Percentiles rank a stretch among this genome's conserved stretches.
Evolutionary conservation across 139 green algal genomes (phyloP).

Genomic region (Ettlia oleoabundans): DNA sequence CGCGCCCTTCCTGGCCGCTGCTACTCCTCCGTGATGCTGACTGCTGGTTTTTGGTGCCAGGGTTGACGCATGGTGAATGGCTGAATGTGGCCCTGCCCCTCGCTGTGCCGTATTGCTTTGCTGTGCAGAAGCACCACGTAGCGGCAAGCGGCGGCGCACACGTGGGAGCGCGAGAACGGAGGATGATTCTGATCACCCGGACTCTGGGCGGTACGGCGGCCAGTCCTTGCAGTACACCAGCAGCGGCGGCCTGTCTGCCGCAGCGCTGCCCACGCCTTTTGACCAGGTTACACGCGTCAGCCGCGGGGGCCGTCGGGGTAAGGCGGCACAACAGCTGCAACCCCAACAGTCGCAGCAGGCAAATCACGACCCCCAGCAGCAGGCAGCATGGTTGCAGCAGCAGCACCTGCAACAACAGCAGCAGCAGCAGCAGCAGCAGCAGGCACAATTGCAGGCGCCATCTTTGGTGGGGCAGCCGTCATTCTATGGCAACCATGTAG

Average conservation of each 20-base stretch:
- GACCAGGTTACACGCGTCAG: background rate
- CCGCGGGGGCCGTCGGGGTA: background rate
- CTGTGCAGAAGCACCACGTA: background rate
- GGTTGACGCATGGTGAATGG: too few species aligned
- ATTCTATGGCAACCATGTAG: background rate
- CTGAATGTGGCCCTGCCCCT: too few species aligned
- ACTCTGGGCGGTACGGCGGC: background rate
- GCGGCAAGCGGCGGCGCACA: slow-evolving; percentile 19
- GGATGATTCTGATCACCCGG: background rate
- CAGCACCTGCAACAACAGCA: background rate
- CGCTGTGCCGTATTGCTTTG: background rate
- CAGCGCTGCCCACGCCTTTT: slow-evolving; percentile 33
- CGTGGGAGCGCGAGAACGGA: background rate
- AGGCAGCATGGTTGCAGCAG: background rate
- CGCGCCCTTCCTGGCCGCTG: too few species aligned
- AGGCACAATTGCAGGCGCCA: background rate
- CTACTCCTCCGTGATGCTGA: too few species aligned
- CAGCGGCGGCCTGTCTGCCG: slow-evolving; percentile 12
- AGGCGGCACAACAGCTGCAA: background rate
- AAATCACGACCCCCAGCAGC: too few species aligned
- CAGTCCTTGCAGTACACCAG: background rate
- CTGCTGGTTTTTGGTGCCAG: too few species aligned
- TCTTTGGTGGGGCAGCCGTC: background rate
- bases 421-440: background rate
- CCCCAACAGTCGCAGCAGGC: background rate